Base-by-base conservation (phyloP, 176 grass and related monocot genomes). In the Cenchrus purpureus region DNA sequence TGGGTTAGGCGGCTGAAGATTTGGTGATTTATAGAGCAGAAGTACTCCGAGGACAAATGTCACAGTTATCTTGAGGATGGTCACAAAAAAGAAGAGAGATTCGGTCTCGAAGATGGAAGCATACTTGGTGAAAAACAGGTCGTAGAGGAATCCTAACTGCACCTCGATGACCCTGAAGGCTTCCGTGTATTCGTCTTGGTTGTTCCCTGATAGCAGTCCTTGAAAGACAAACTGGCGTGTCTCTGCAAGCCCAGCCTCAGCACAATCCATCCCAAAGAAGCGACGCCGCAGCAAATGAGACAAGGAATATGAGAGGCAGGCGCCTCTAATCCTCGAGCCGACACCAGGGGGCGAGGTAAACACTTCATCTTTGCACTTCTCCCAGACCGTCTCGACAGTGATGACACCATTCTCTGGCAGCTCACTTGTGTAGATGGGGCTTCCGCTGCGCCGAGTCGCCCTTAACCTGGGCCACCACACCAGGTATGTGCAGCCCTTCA, bases 61-160 rank as follows among this genome's bases (percentile, higher is more conserved):
- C 46, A 5, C 8, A 52, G 31, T 15, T 15, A 73, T 52, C 46
- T 73, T 73, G n/a, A 52, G 0, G 1, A 52, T 16, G 12, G 15
- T 45, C 70, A 51, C 12, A 3, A 14, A 12, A 73, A 73, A 25
- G 48, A 73, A 73, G 2, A 1, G 1, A 7, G 0, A 8, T 4
- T 73, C 70, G n/a, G 8, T 28, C 11, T 14, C 46, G 29, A 73
- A 73, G 46, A 73, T 51, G 1, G 5, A 8, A 34, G 73, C 73
- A 40, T 76, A 58, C 14, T 5, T 58, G 0, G 73, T 76, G 73
- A 19, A 76, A 52, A 54, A 76, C 29, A 7, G 43, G 7, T 76
- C 73, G 4, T 76, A 76, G 16, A 76, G 32, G 73, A 76, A 76
- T 11, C 8, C 52, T 10, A 76, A 12, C 73, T 76, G 52, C 3